A percentile compares a stretch with the other conserved stretches of the same genome.
Evolutionary conservation across 441 rosid genomes (phyloP).

Genomic region (Kokia cookei): DNA sequence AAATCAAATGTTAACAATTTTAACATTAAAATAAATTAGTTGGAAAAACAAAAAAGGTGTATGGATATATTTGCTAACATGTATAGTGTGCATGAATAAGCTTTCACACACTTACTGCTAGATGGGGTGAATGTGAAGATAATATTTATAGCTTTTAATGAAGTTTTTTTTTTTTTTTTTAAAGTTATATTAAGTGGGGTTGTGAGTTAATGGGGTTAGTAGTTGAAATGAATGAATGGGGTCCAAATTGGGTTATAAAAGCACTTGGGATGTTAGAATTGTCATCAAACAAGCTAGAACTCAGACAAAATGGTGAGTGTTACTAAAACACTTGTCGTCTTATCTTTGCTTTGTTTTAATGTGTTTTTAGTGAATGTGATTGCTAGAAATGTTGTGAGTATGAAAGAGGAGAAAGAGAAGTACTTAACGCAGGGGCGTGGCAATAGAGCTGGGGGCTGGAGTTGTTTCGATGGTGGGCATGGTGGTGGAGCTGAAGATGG

Average conservation of each 20-base stretch:
- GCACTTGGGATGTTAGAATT: background rate
- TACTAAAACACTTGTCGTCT: slow-evolving; percentile 19
- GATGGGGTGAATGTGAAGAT: too few species aligned
- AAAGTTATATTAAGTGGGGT: slow-evolving; percentile 7
- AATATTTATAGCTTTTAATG: too few species aligned
- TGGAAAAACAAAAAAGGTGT: too few species aligned
- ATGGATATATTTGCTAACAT: too few species aligned
- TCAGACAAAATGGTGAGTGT: slow-evolving; percentile 31
- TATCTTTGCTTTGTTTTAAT: slow-evolving; percentile 46
- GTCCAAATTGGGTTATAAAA: slow-evolving; percentile 13
- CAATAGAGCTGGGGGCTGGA: slow-evolving; percentile 11
- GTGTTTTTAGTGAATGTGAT: slow-evolving; percentile 38
- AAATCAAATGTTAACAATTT: too few species aligned
- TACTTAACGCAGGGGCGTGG: slow-evolving; percentile 29
- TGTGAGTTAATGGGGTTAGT: slow-evolving; percentile 18
- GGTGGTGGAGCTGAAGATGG: slow-evolving; percentile 6
- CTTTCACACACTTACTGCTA: too few species aligned
- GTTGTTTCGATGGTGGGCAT: slow-evolving; percentile 24
- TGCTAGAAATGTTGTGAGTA: slow-evolving; percentile 32
- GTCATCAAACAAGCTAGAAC: slow-evolving; percentile 2
- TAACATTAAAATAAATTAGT: too few species aligned
- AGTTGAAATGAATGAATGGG: slow-evolving; percentile 38
- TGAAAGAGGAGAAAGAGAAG: slow-evolving; percentile 24
- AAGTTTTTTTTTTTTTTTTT: too few species aligned
- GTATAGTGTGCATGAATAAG: too few species aligned